Conservation (phyloP, 768 basidiomycete species). For the Termitomyces sp. region DNA sequence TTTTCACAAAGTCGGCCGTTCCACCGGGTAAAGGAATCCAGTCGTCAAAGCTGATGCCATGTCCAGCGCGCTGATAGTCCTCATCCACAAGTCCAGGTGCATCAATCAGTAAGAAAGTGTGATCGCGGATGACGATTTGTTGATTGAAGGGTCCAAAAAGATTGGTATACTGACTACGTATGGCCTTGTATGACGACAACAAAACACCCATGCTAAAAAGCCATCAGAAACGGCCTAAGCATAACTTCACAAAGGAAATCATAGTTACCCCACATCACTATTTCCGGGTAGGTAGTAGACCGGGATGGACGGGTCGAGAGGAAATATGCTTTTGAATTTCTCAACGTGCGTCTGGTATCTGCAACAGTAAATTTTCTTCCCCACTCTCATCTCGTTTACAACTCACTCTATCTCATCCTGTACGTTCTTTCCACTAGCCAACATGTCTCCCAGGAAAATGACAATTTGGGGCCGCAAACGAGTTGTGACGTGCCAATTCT, state of each 20-base stretch:
- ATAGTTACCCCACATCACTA: slow-evolving; percentile 62
- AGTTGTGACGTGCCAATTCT: slow-evolving; percentile 62
- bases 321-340: slow-evolving; percentile 62
- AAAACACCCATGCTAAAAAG: slow-evolving; percentile 48
- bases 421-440: slow-evolving; percentile 56
- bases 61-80: slow-evolving; percentile 61
- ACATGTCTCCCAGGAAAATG: slow-evolving; percentile 76
- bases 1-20: slow-evolving; percentile 55
- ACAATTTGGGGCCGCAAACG: slow-evolving; percentile 56
- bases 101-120: slow-evolving; percentile 68
- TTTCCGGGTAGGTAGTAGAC: slow-evolving; percentile 75
- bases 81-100: slow-evolving; percentile 81
- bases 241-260: neutral
- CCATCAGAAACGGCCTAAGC: neutral
- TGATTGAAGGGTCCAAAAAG: slow-evolving; percentile 70
- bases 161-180: slow-evolving; percentile 51
- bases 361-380: neutral
- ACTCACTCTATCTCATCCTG: slow-evolving; percentile 39
- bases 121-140: slow-evolving; percentile 56
- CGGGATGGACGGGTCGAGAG: slow-evolving; percentile 28
- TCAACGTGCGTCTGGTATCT: slow-evolving; percentile 59
- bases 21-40: slow-evolving; percentile 54
- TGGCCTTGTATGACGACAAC: slow-evolving; percentile 42
- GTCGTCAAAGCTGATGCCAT: slow-evolving; percentile 40
- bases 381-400: neutral